Conservation (phyloP, 2,329 filamentous ascomycete genomes). For the Beauveria bassiana region DNA sequence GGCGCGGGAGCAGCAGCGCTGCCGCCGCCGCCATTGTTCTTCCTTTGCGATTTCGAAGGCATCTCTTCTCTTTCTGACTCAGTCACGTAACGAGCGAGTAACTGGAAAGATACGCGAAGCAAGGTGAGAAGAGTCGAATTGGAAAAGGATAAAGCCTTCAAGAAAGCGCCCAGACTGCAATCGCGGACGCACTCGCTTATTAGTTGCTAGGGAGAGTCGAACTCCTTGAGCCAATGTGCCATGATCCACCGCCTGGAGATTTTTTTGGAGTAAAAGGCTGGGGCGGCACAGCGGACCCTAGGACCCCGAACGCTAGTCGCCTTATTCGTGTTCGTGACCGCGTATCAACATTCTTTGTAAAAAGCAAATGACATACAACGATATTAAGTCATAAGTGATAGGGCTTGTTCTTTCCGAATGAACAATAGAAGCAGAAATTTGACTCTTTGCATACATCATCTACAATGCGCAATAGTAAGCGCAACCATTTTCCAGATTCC, state of each 20-base stretch:
- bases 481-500: background rate
- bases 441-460: background rate
- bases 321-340: slow-evolving; percentile 10
- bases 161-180: background rate
- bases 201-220: background rate
- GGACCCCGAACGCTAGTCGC: background rate
- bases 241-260: slow-evolving; percentile 21
- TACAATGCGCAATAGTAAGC: background rate
- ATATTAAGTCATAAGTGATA: too few relatives aligned
- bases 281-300: background rate
- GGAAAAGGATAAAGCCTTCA: background rate
- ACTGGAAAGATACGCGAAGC: background rate
- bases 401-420: background rate
- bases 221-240: slow-evolving; percentile 18
- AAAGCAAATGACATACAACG: too few relatives aligned
- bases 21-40: background rate
- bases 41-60: slow-evolving; percentile 11
- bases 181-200: background rate
- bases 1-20: background rate
- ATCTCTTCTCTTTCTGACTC: background rate
- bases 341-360: too few relatives aligned
- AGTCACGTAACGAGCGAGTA: background rate
- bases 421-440: background rate
- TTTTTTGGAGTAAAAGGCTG: too few relatives aligned
- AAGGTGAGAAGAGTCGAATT: background rate